Evolutionary conservation across 2,329 filamentous ascomycete genomes (phyloP).

Genomic region (Emericellopsis cladophorae): DNA sequence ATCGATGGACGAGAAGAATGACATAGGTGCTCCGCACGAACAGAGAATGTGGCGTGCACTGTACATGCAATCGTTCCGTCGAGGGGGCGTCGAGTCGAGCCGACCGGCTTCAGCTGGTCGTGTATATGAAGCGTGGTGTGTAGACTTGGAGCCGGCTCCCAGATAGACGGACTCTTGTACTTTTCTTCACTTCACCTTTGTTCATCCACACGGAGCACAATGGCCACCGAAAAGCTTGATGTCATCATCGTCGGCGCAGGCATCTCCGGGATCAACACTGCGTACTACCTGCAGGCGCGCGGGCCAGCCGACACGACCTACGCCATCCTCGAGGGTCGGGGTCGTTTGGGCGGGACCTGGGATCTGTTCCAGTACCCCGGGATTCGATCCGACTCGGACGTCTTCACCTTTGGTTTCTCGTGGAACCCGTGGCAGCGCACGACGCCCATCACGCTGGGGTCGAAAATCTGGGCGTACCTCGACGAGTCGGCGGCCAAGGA

Average conservation of each 20-base stretch:
- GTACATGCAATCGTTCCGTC: too few relatives aligned
- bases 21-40: too few relatives aligned
- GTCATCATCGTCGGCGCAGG: conserved; percentile 59
- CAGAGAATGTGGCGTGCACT: too few relatives aligned
- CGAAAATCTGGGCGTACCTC: conserved; percentile 41
- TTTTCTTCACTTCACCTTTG: too few relatives aligned
- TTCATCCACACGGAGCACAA: too few relatives aligned
- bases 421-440: conserved; percentile 55
- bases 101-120: too few relatives aligned
- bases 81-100: too few relatives aligned
- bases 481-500: conserved; percentile 33
- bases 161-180: too few relatives aligned
- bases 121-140: too few relatives aligned
- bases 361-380: conserved; percentile 67
- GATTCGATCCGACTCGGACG: conserved; percentile 50
- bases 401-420: conserved; percentile 52
- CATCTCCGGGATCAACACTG: conserved; percentile 63
- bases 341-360: conserved; percentile 64
- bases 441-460: conserved; percentile 37
- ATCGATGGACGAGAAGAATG: too few relatives aligned
- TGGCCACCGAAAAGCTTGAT: conserved; percentile 20
- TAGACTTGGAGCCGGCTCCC: too few relatives aligned
- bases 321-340: conserved; percentile 54
- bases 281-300: conserved; percentile 48
- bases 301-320: conserved; percentile 42